These are phyloP conservation scores for Hemileccinum impolitum DNA, from an alignment of 768 basidiomycete species.

Conservation along the genomic window DNA sequence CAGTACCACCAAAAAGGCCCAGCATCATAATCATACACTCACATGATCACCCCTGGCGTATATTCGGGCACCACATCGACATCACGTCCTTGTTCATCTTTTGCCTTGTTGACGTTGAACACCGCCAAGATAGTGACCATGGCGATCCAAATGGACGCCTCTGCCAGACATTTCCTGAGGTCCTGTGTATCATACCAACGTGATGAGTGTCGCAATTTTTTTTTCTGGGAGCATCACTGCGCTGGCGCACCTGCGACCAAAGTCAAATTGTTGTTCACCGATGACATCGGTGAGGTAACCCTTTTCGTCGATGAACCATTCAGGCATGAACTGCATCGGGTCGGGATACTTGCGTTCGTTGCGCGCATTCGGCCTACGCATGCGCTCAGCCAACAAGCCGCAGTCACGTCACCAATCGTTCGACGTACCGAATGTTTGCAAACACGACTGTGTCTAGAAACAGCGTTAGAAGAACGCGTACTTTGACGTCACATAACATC, in stretches of 20 bases:
- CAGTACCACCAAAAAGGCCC: neutral
- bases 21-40: neutral
- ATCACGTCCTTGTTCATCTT: conserved; percentile 30
- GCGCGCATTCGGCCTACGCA: conserved; percentile 26
- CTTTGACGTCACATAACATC: neutral
- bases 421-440: conserved; percentile 14
- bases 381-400: neutral
- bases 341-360: conserved; percentile 21
- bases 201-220: too few species aligned
- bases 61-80: conserved; percentile 25
- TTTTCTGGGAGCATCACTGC: neutral
- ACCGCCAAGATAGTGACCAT: conserved; percentile 25
- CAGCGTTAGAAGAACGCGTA: neutral
- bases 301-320: conserved; percentile 14
- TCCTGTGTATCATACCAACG: conserved; percentile 2
- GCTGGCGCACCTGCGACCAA: conserved; percentile 19
- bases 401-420: neutral
- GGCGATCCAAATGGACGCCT: conserved; percentile 24
- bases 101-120: conserved; percentile 29
- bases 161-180: conserved; percentile 25
- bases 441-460: conserved; percentile 25
- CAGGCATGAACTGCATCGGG: conserved; percentile 20
- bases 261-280: conserved; percentile 19
- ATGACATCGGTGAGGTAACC: conserved; percentile 20
- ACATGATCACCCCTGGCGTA: conserved; percentile 28